Conservation (phyloP, 352 stramenopile species). For the Phytopythium mirpurense region DNA sequence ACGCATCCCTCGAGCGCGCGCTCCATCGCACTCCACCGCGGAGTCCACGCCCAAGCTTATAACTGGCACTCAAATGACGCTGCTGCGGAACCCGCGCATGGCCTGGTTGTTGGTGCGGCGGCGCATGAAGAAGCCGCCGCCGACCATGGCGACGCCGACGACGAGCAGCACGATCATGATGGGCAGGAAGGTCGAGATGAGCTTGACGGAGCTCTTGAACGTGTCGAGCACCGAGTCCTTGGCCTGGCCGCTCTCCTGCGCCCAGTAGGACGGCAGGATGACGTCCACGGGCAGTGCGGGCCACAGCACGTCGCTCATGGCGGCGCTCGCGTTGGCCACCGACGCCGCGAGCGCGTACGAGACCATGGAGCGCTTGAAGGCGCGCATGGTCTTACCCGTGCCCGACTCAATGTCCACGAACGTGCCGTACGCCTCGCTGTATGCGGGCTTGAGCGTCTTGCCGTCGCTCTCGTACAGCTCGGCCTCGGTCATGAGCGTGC, state of each 20-base stretch:
- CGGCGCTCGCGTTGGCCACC: constrained; percentile 17
- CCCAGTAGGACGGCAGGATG: constrained; percentile 57
- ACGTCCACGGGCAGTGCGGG: constrained; percentile 44
- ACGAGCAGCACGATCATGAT: constrained; percentile 53
- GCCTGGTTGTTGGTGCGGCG: constrained; percentile 26
- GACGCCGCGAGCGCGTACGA: constrained; percentile 52
- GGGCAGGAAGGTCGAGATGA: constrained; percentile 50
- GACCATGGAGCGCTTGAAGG: constrained; percentile 51
- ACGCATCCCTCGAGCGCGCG: too few species aligned
- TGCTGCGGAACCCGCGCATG: constrained; percentile 16
- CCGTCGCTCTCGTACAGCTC: constrained; percentile 45
- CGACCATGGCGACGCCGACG: constrained; percentile 28
- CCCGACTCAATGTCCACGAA: constrained; percentile 66
- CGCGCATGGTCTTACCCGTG: constrained; percentile 67
- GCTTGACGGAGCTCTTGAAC: constrained; percentile 40
- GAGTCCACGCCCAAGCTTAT: not conserved
- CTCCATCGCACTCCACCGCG: too few species aligned
- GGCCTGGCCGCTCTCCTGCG: constrained; percentile 42
- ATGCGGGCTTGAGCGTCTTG: constrained; percentile 33
- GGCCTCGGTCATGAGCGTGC: constrained; percentile 26
- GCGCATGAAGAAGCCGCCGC: constrained; percentile 42
- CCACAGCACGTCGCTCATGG: constrained; percentile 67
- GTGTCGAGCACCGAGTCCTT: constrained; percentile 28
- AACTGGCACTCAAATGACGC: constrained; percentile 20
- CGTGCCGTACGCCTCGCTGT: constrained; percentile 43